A percentile compares a stretch with the other conserved stretches of the same genome.
Conservation (phyloP, 805 yeast genomes). For the Candida golubevii region DNA sequence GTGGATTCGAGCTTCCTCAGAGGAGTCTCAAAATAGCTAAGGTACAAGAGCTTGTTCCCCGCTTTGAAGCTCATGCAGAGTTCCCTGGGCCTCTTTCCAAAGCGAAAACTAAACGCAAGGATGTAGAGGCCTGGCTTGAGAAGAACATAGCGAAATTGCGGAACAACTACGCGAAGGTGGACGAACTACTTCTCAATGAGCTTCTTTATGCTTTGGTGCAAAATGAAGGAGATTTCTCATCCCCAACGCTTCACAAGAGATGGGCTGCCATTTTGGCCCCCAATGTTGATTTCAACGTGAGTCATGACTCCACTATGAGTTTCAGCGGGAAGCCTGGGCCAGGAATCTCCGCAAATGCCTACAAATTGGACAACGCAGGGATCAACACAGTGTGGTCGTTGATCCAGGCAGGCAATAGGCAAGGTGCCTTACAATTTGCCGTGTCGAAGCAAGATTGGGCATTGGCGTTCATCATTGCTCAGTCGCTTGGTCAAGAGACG, state of each 20-base stretch:
- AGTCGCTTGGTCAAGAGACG: constrained; percentile 56
- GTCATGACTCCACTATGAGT: constrained; percentile 13
- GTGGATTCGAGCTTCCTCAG: constrained; percentile 29
- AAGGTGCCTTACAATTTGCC: constrained; percentile 60
- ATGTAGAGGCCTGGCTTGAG: constrained; percentile 59
- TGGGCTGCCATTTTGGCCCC: constrained; percentile 43
- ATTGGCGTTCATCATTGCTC: constrained; percentile 67
- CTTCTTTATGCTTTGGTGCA: constrained; percentile 25
- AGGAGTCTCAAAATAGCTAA: constrained; percentile 33
- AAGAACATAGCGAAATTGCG: constrained; percentile 18
- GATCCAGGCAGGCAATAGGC: constrained; percentile 60
- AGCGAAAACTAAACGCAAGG: constrained; percentile 57
- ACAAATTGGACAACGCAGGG: constrained; percentile 37
- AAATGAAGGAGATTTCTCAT: constrained; percentile 28
- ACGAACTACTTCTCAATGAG: constrained; percentile 30
- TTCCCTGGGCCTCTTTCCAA: constrained; percentile 69
- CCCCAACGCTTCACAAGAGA: constrained; percentile 25
- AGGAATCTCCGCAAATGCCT: constrained; percentile 34
- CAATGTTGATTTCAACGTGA: constrained; percentile 29
- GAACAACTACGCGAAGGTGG: constrained; percentile 7
- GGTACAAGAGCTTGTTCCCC: constrained; percentile 18
- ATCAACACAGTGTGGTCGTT: constrained; percentile 29
- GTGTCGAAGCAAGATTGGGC: constrained; percentile 69
- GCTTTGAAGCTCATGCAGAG: constrained; percentile 25
- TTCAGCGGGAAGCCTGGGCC: constrained; percentile 2